Conservation (phyloP, 2,329 filamentous ascomycete species). For the Diaporthe citrichinensis region DNA sequence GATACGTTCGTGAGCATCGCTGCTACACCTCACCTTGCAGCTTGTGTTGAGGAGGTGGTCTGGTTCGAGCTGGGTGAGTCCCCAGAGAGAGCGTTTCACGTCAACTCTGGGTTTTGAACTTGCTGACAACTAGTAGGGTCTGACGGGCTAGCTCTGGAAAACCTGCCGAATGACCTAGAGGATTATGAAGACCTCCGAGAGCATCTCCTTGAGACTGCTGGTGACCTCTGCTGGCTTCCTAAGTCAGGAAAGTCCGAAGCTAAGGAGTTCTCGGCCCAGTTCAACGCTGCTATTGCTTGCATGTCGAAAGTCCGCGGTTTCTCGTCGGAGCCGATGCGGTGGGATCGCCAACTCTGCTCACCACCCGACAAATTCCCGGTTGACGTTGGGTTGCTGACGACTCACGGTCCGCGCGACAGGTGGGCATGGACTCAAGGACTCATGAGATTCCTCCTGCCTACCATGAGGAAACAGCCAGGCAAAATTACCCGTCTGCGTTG, state of each 20-base stretch:
- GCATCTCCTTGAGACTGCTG: not conserved
- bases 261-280: not conserved
- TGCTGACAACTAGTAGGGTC: not conserved
- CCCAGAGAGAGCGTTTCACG: not conserved
- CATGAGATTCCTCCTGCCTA: not conserved
- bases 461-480: not conserved
- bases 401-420: not conserved
- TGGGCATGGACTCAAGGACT: not conserved
- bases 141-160: not conserved
- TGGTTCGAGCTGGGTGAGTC: conserved; percentile 1
- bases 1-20: not conserved
- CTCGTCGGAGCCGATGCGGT: not conserved
- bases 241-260: not conserved
- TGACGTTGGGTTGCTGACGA: not conserved
- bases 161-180: not conserved
- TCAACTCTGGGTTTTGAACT: fast-evolving
- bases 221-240: not conserved
- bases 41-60: not conserved
- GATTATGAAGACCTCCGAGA: not conserved
- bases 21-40: not conserved
- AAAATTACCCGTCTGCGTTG: not conserved
- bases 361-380: not conserved
- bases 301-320: not conserved
- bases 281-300: not conserved
- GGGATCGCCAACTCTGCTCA: not conserved